Evolutionary conservation across 495 filamentous ascomycete species (phyloP).

Genomic region (Xylaria flabelliformis): DNA sequence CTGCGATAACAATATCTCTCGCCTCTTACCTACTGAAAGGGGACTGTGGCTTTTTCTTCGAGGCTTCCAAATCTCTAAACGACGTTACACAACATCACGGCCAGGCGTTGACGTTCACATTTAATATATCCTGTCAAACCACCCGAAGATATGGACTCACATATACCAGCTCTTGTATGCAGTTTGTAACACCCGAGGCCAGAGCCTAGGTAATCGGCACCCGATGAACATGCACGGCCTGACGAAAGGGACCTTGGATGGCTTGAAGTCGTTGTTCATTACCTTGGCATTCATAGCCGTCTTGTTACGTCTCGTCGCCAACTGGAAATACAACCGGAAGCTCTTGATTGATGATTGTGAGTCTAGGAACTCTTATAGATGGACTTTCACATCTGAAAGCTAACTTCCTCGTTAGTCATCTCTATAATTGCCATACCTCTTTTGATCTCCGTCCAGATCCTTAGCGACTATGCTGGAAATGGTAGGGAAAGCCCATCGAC

Average conservation of each 20-base stretch:
- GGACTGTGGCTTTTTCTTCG: conserved; percentile 11
- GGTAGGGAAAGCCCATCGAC: conserved; percentile 1
- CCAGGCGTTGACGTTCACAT: background rate
- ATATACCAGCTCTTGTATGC: background rate
- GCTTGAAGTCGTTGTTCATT: conserved; percentile 23
- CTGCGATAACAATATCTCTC: background rate
- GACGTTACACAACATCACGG: background rate
- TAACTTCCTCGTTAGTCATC: conserved; percentile 18
- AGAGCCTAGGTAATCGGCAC: background rate
- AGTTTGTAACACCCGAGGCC: conserved; percentile 1
- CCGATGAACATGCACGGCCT: conserved; percentile 4
- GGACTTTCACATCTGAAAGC: background rate
- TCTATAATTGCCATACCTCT: conserved; percentile 26
- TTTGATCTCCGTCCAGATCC: conserved; percentile 1
- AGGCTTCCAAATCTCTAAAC: background rate
- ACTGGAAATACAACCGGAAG: conserved; percentile 21
- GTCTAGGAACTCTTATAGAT: background rate
- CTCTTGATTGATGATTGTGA: conserved; percentile 25
- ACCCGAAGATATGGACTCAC: conserved; percentile 13
- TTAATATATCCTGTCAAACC: conserved; percentile 8
- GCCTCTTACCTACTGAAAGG: background rate
- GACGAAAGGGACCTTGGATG: conserved; percentile 9
- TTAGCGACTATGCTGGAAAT: conserved; percentile 22
- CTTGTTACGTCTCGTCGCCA: conserved; percentile 23
- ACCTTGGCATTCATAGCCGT: conserved; percentile 16